Evolutionary conservation across 164 flowering plant species (phyloP).

Genomic region (Liquidambar formosana): DNA sequence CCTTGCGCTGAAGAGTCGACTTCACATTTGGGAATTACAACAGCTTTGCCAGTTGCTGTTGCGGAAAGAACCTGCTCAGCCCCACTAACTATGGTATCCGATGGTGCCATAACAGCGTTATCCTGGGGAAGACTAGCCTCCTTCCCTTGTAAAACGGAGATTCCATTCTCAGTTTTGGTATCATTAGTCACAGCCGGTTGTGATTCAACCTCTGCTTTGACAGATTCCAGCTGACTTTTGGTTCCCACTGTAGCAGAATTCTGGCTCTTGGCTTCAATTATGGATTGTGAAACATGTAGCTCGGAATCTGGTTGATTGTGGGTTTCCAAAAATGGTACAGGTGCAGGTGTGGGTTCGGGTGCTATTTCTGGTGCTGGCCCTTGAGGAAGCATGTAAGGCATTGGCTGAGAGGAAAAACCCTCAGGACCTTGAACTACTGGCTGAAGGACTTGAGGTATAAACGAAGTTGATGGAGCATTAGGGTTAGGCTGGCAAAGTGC

Average conservation of each 20-base stretch:
- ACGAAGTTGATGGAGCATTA: slow-evolving; percentile 13
- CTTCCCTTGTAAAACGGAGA: not conserved
- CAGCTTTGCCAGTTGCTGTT: not conserved
- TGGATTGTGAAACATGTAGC: not conserved
- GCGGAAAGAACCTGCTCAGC: not conserved
- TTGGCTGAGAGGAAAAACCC: slow-evolving; percentile 13
- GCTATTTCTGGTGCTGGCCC: slow-evolving; percentile 8
- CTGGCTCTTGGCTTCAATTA: not conserved
- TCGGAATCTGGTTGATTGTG: slow-evolving; percentile 3
- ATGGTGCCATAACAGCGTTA: not conserved
- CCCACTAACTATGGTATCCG: not conserved
- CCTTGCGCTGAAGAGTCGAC: not conserved
- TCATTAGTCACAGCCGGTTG: not conserved
- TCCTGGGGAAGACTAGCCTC: not conserved
- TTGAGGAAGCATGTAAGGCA: slow-evolving; percentile 19
- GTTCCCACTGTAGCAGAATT: not conserved
- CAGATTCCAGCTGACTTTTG: slow-evolving; percentile 5
- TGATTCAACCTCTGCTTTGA: not conserved
- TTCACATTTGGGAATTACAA: not conserved
- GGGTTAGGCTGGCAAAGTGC: slow-evolving; percentile 33
- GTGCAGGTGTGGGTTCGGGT: not conserved
- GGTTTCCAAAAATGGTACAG: not conserved
- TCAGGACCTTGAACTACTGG: slow-evolving; percentile 17
- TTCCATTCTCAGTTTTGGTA: not conserved
- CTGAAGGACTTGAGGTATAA: slow-evolving; percentile 13